Conservation (phyloP, 768 basidiomycete species). For the Sistotremastrum niveocremeum region DNA sequence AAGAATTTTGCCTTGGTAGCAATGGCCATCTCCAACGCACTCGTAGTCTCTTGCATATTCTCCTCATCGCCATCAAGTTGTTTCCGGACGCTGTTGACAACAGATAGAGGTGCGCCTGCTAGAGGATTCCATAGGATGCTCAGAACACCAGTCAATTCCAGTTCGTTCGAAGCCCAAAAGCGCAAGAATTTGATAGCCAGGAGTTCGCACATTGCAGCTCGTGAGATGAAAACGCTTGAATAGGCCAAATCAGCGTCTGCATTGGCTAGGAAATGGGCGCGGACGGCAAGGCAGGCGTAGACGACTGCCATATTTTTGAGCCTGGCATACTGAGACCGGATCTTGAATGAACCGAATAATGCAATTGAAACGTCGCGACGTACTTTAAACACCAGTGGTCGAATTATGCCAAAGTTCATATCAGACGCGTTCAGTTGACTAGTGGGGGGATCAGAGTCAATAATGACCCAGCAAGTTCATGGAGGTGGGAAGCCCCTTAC, state of each 20-base stretch:
- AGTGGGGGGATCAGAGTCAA: conserved; percentile 1
- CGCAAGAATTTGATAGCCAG: conserved; percentile 78
- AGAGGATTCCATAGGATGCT: conserved; percentile 80
- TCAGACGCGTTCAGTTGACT: conserved; percentile 79
- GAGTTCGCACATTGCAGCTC: conserved; percentile 77
- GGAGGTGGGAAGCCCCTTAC: conserved; percentile 29
- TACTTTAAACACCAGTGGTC: conserved; percentile 54
- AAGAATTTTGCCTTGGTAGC: conserved; percentile 76
- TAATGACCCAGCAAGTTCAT: conserved; percentile 1
- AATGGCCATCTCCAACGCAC: conserved; percentile 89
- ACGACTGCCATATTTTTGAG: conserved; percentile 63
- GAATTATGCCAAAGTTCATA: conserved; percentile 67
- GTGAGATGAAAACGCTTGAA: conserved; percentile 52
- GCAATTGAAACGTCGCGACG: no score
- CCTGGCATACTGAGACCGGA: conserved; percentile 37
- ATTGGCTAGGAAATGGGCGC: conserved; percentile 63
- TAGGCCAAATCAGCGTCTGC: conserved; percentile 63
- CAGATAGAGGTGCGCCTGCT: conserved; percentile 53
- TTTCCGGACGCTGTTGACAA: conserved; percentile 53
- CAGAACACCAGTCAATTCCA: conserved; percentile 68
- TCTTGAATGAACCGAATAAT: no score
- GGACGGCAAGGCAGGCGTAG: conserved; percentile 64
- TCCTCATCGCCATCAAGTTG: conserved; percentile 43
- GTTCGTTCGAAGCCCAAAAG: conserved; percentile 56
- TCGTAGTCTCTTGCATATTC: conserved; percentile 57